phyloP scores from a whole-genome alignment of 2,329 filamentous ascomycete species.

The Sclerotinia glacialis region DNA sequence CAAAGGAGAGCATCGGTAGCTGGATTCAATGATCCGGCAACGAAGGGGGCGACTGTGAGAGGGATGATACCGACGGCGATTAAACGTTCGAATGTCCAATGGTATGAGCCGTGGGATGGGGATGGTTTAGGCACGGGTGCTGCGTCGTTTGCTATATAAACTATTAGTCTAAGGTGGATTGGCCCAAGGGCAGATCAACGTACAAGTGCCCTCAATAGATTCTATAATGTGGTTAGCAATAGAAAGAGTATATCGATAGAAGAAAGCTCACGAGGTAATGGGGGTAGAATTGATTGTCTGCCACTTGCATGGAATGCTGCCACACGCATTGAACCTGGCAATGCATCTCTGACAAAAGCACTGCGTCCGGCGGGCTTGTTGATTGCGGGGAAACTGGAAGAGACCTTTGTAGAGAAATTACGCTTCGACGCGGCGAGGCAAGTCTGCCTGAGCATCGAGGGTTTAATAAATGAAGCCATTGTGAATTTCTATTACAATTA shows the following conservation, averaged over 20 bases:
- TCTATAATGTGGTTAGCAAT: conserved; percentile 56
- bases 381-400: conserved; percentile 38
- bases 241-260: neutral
- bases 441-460: conserved; percentile 49
- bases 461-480: conserved; percentile 54
- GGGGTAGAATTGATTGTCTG: conserved; percentile 73
- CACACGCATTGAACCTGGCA: conserved; percentile 49
- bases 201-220: conserved; percentile 73
- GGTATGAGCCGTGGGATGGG: conserved; percentile 88
- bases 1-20: conserved; percentile 82
- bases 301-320: conserved; percentile 85
- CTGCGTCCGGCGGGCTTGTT: conserved; percentile 35
- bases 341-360: conserved; percentile 43
- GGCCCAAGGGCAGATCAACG: conserved; percentile 29
- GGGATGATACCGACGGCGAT: conserved; percentile 80
- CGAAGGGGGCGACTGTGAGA: conserved; percentile 86
- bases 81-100: conserved; percentile 94
- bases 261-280: conserved; percentile 71
- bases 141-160: conserved; percentile 74
- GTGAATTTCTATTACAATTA: conserved; percentile 26
- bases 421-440: conserved; percentile 45
- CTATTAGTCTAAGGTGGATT: conserved; percentile 30
- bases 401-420: conserved; percentile 44
- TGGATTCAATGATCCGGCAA: conserved; percentile 86
- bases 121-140: conserved; percentile 68